Conservation (phyloP, 306 rosid species). For the Fragaria ananassa region DNA sequence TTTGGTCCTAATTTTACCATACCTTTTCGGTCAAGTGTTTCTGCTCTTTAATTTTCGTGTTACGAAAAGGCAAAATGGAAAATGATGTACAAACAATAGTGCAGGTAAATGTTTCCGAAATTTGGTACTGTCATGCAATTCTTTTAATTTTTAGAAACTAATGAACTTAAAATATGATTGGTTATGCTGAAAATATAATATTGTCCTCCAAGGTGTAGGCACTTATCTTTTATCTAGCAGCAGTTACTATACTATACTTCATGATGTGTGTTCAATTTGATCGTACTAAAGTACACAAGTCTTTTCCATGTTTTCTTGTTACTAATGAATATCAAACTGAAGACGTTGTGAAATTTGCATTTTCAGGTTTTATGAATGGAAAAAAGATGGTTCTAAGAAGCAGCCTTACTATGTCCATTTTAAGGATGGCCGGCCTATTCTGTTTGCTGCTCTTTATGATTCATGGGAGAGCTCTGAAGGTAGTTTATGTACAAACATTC, state of each 20-base stretch:
- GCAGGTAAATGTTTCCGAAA: neutral
- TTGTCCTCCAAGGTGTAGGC: neutral
- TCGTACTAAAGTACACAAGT: neutral
- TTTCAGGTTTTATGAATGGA: constrained; percentile 89
- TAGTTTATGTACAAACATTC: constrained; percentile 15
- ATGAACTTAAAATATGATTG: neutral
- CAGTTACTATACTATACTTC: neutral
- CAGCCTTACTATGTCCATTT: constrained; percentile 91
- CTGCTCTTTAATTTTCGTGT: neutral
- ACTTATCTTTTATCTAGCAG: neutral
- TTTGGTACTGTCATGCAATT: neutral
- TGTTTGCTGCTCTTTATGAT: constrained; percentile 89
- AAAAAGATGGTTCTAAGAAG: constrained; percentile 77
- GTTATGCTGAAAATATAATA: neutral
- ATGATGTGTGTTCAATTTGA: neutral
- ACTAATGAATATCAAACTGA: neutral
- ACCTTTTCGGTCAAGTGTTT: neutral
- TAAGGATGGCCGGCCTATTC: constrained; percentile 78
- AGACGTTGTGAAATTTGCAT: neutral
- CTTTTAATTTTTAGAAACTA: neutral
- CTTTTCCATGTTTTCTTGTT: neutral
- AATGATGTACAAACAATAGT: neutral
- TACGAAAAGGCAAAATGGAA: neutral
- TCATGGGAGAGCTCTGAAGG: constrained; percentile 80
- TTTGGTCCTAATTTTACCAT: too few relatives aligned